phyloP scores from a whole-genome alignment of 352 stramenopile genomes.

The Globisporangium uncinulatum region DNA sequence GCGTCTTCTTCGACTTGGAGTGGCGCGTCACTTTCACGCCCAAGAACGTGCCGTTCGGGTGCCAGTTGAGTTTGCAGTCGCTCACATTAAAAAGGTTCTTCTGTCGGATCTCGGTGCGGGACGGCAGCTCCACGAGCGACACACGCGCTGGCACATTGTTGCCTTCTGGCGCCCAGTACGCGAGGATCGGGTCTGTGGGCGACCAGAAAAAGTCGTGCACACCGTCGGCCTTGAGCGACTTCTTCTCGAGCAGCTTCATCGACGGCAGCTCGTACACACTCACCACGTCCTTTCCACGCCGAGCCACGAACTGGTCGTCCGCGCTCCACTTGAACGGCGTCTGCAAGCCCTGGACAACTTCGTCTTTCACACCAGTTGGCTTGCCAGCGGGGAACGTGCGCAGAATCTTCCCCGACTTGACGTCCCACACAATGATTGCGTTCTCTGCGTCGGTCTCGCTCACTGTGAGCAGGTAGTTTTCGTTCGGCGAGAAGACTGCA shows the following conservation, averaged over 20 bases:
- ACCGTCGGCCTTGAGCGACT: conserved; percentile 92
- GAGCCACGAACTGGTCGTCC: conserved; percentile 94
- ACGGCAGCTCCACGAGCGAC: conserved; percentile 95
- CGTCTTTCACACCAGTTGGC: conserved; percentile 55
- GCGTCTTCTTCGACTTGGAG: conserved; percentile 96
- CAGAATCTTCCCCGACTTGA: conserved; percentile 87
- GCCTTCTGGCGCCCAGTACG: conserved; percentile 96
- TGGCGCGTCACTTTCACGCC: conserved; percentile 87
- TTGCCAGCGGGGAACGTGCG: conserved; percentile 80
- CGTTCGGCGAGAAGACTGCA: conserved; percentile 92
- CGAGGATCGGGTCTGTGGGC: conserved; percentile 91
- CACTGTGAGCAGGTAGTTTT: conserved; percentile 97
- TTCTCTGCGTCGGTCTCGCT: conserved; percentile 92
- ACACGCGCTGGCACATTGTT: conserved; percentile 95
- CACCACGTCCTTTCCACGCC: conserved; percentile 91
- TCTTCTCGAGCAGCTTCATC: conserved; percentile 98
- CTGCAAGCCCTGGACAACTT: conserved; percentile 77
- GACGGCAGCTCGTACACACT: conserved; percentile 94
- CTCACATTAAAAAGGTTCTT: conserved; percentile 99
- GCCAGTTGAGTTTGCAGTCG: conserved; percentile 94
- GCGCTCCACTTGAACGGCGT: conserved; percentile 94
- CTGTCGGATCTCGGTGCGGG: conserved; percentile 92
- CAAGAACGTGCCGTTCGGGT: conserved; percentile 94
- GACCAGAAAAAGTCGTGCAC: conserved; percentile 98
- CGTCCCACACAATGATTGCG: conserved; percentile 96